Conservation (phyloP, 345 rosid genomes). For the Acer saccharum region DNA sequence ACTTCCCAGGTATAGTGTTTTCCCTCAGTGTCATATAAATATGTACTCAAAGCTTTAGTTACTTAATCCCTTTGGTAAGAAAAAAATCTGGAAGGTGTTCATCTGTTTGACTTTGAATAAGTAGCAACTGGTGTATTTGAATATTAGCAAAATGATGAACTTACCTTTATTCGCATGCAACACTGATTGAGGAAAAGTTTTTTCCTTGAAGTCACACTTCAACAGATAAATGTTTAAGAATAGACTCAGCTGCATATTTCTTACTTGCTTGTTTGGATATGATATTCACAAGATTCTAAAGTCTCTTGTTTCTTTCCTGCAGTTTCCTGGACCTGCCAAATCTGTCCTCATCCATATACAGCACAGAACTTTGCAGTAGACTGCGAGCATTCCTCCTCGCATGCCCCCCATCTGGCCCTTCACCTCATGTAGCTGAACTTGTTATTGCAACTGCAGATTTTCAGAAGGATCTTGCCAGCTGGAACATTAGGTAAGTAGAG, state of each 20-base stretch:
- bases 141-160: not conserved
- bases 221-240: not conserved
- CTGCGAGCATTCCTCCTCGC: conserved; percentile 86
- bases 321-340: conserved; percentile 94
- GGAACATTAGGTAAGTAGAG: conserved; percentile 68
- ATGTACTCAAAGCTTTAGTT: not conserved
- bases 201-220: conserved; percentile 1
- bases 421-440: conserved; percentile 86
- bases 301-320: conserved; percentile 32
- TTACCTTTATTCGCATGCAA: conserved; percentile 1
- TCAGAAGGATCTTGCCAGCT: conserved; percentile 86
- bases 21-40: not conserved
- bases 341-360: conserved; percentile 85
- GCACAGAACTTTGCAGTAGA: conserved; percentile 87
- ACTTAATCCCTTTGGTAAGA: not conserved
- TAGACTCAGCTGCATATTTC: conserved; percentile 1
- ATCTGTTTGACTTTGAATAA: not conserved
- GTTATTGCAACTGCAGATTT: conserved; percentile 94
- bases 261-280: conserved; percentile 22
- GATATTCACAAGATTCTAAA: conserved; percentile 18
- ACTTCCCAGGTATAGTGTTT: conserved; percentile 75
- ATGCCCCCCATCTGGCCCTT: conserved; percentile 96
- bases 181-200: no score
- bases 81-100: not conserved
- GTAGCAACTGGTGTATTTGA: not conserved